These are phyloP conservation scores for Populus simonii DNA, from an alignment of 345 rosid genomes.

Conservation along the genomic window DNA sequence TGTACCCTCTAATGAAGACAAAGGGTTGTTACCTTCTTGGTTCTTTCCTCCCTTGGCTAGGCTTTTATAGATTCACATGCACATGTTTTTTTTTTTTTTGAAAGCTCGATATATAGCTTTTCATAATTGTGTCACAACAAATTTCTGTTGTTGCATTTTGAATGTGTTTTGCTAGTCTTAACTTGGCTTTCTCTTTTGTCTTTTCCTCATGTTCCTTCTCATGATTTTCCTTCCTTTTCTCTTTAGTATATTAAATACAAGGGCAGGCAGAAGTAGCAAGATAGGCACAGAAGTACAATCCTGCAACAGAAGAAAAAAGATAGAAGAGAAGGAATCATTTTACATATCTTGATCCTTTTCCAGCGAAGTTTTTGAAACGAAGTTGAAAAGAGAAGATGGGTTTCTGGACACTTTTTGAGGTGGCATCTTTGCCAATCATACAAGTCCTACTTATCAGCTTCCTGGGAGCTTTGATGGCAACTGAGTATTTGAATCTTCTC, in stretches of 20 bases:
- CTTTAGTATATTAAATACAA: neutral
- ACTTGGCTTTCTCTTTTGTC: neutral
- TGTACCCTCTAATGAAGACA: constrained; percentile 5
- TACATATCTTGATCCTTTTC: neutral
- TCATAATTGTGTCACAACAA: too few relatives aligned
- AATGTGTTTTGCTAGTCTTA: neutral
- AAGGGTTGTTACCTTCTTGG: constrained; percentile 16
- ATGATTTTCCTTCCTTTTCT: constrained; percentile 24
- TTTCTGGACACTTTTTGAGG: constrained; percentile 77
- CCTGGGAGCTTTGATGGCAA: constrained; percentile 79
- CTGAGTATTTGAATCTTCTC: constrained; percentile 64
- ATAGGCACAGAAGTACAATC: neutral
- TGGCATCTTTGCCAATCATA: constrained; percentile 79
- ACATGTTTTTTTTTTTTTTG: too few relatives aligned
- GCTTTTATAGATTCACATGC: neutral
- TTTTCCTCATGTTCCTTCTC: constrained; percentile 2
- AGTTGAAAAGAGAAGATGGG: constrained; percentile 47
- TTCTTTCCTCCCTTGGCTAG: constrained; percentile 18
- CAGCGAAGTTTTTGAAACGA: neutral
- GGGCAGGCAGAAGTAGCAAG: neutral
- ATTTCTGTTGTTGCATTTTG: neutral
- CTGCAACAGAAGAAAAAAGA: neutral
- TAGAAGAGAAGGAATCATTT: neutral
- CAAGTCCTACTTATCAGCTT: constrained; percentile 69
- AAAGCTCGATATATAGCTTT: too few relatives aligned